Evolutionary conservation across 2,329 filamentous ascomycete species (phyloP).

Genomic region (Pseudopyricularia javanii): DNA sequence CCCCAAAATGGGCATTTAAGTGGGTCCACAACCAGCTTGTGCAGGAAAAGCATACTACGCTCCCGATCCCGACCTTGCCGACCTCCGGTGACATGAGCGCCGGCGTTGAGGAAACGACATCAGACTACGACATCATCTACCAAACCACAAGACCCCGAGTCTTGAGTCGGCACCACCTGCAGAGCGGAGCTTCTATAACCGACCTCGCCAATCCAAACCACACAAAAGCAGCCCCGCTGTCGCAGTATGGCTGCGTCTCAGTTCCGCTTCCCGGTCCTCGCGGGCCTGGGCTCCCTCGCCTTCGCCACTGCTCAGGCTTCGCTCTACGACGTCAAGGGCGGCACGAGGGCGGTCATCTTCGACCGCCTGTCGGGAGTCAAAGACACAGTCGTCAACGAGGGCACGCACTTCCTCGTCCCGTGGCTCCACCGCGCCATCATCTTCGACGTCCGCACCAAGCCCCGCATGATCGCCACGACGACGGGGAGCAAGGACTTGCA

Average conservation of each 20-base stretch:
- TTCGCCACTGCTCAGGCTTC: constrained; percentile 60
- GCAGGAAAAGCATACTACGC: not conserved
- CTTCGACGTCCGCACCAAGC: constrained; percentile 96
- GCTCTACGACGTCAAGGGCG: constrained; percentile 95
- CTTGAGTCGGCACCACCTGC: not conserved
- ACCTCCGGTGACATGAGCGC: not conserved
- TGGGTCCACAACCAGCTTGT: not conserved
- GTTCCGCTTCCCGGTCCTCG: not conserved
- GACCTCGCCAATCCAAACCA: not conserved
- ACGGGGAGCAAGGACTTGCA: constrained; percentile 98
- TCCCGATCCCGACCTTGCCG: not conserved
- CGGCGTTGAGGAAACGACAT: not conserved
- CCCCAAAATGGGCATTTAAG: not conserved
- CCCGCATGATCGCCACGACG: constrained; percentile 92
- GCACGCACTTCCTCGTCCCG: constrained; percentile 89
- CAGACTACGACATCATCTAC: not conserved
- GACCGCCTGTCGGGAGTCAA: constrained; percentile 87
- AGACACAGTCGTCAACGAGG: constrained; percentile 85
- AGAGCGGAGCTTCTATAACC: not conserved
- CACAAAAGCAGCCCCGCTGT: not conserved
- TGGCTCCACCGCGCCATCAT: constrained; percentile 93
- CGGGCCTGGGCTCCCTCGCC: constrained; percentile 33
- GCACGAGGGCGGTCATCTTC: constrained; percentile 93
- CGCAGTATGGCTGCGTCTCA: not conserved
- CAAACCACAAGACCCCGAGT: not conserved